Conservation (phyloP, 148 eudicot genomes). For the Camellia japonica region DNA sequence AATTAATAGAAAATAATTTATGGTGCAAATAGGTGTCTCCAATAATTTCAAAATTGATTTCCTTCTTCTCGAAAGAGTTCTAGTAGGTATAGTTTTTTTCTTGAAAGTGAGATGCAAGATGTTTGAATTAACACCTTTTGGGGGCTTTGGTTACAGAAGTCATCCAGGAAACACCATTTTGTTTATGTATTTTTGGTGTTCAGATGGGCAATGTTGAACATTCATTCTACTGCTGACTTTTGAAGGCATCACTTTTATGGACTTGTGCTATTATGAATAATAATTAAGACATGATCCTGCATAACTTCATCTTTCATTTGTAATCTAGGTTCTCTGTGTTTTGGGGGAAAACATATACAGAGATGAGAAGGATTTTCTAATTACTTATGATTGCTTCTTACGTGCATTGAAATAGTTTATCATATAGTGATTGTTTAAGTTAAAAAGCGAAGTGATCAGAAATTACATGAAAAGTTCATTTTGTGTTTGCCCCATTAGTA, state of each 20-base stretch:
- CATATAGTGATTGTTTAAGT: not conserved
- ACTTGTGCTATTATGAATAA: not conserved
- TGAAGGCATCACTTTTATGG: not conserved
- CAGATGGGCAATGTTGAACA: not conserved
- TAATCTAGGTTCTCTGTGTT: not conserved
- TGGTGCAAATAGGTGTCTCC: no score
- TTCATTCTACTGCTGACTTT: not conserved
- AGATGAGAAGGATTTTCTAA: not conserved
- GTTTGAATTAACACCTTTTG: not conserved
- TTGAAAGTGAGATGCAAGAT: not conserved
- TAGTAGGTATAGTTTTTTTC: not conserved
- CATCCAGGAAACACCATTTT: not conserved
- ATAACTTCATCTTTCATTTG: not conserved
- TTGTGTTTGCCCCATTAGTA: not conserved
- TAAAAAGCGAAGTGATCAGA: not conserved
- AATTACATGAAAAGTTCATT: not conserved
- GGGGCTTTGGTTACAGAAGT: not conserved
- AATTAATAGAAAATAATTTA: no score
- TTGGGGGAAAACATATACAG: not conserved
- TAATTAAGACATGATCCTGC: not conserved
- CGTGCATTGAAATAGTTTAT: not conserved
- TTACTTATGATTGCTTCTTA: not conserved
- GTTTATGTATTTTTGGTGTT: not conserved
- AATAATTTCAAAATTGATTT: not conserved
- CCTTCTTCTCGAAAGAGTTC: not conserved